Conservation (phyloP, 2,329 filamentous ascomycete species). For the Fusarium albidum region DNA sequence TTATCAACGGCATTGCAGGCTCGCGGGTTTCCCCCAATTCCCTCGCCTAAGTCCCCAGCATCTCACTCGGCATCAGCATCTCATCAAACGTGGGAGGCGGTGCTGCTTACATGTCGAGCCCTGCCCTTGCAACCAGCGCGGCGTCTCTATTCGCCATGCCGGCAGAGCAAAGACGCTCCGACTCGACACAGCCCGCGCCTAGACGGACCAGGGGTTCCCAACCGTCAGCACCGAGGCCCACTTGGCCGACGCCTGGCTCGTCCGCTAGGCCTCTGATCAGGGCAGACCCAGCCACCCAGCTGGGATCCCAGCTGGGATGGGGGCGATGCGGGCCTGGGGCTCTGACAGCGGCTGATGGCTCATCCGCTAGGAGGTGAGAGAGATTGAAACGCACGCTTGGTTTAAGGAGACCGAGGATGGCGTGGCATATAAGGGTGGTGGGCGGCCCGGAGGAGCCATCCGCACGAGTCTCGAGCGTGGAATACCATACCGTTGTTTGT, state of each 20-base stretch:
- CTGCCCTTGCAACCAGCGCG: background rate
- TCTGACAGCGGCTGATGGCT: background rate
- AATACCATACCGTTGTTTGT: background rate
- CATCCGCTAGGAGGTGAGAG: background rate
- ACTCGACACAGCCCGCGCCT: background rate
- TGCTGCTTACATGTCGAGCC: background rate
- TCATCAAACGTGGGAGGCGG: background rate
- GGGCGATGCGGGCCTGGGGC: background rate
- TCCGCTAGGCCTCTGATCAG: background rate
- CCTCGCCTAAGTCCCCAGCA: too few relatives aligned
- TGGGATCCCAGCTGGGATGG: too few relatives aligned
- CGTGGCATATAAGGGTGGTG: conserved; percentile 27
- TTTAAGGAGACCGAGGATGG: background rate
- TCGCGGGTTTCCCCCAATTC: too few relatives aligned
- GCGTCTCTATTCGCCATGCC: background rate
- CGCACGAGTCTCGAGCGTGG: conserved; percentile 3
- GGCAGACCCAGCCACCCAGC: conserved; percentile 2
- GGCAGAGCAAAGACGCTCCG: background rate
- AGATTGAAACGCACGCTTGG: conserved; percentile 1
- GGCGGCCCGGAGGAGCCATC: conserved; percentile 1
- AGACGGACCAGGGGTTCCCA: background rate
- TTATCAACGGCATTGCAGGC: background rate
- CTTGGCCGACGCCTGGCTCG: background rate
- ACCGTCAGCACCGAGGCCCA: background rate
- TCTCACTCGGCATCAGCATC: too few relatives aligned